Evolutionary conservation across 345 rosid genomes (phyloP).

Genomic region (Kernera saxatilis): DNA sequence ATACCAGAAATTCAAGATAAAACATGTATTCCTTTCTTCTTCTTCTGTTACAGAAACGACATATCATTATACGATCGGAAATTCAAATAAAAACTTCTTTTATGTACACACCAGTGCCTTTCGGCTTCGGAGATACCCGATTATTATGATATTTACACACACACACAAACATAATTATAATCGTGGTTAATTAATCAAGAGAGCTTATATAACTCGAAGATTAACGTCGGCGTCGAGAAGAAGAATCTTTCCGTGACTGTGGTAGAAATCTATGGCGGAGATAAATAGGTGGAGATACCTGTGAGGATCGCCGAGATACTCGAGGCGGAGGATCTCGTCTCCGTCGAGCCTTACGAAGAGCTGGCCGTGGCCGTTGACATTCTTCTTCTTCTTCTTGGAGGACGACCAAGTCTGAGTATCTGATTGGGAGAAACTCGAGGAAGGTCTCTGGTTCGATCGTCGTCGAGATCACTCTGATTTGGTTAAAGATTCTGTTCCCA

Average conservation of each 20-base stretch:
- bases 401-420: background rate
- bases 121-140: background rate
- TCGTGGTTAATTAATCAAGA: background rate
- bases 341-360: background rate
- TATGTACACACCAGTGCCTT: background rate
- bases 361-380: background rate
- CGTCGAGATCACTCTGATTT: background rate
- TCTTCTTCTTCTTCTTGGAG: background rate
- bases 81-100: background rate
- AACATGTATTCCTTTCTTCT: background rate
- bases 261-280: conserved; percentile 25
- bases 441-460: background rate
- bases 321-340: conserved; percentile 2
- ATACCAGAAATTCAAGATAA: background rate
- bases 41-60: background rate
- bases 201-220: background rate
- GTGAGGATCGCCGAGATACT: conserved; percentile 1
- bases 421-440: background rate
- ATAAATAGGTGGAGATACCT: conserved; percentile 14
- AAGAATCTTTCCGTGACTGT: background rate
- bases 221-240: conserved; percentile 13
- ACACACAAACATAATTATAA: background rate
- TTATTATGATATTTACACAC: background rate
- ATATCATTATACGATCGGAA: background rate
- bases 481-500: background rate